Evolutionary conservation across 495 filamentous ascomycete genomes (phyloP).

Genomic region (Hypoxylon subgilvum): DNA sequence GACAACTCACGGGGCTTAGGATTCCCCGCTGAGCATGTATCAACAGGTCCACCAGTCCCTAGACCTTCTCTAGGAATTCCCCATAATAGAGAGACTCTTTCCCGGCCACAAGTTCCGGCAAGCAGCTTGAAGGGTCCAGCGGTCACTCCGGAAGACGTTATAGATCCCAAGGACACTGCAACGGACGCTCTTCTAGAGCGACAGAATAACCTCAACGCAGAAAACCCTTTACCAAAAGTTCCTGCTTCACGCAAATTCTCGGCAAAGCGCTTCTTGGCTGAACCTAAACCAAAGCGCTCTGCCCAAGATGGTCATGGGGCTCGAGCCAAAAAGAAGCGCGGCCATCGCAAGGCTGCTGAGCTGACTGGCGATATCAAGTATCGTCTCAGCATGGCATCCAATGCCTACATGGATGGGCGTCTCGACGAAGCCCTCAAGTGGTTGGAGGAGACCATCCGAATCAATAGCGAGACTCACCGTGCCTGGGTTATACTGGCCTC

Average conservation of each 20-base stretch:
- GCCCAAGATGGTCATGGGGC: slow-evolving; percentile 14
- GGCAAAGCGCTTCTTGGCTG: slow-evolving; percentile 16
- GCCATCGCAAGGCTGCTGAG: slow-evolving; percentile 74
- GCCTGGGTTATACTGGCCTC: slow-evolving; percentile 79
- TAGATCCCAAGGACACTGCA: slow-evolving; percentile 10
- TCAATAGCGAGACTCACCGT: slow-evolving; percentile 82
- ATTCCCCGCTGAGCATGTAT: neutral
- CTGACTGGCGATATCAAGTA: slow-evolving; percentile 77
- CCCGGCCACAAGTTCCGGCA: neutral
- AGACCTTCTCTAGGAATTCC: neutral
- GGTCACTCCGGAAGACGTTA: slow-evolving; percentile 5
- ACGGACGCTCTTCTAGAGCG: slow-evolving; percentile 31
- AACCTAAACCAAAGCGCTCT: slow-evolving; percentile 14
- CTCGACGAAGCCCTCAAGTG: slow-evolving; percentile 67
- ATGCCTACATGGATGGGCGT: slow-evolving; percentile 70
- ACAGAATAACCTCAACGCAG: slow-evolving; percentile 24
- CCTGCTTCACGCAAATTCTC: slow-evolving; percentile 15
- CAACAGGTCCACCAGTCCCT: neutral
- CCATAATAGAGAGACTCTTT: neutral
- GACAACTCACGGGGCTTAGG: neutral
- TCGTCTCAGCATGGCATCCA: slow-evolving; percentile 70
- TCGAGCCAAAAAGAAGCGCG: slow-evolving; percentile 47
- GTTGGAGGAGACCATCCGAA: slow-evolving; percentile 71
- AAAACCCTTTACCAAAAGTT: slow-evolving; percentile 25
- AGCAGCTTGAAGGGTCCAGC: neutral